Evolutionary conservation across 106 monocot species (phyloP).

Genomic region (Gastrodia elata): DNA sequence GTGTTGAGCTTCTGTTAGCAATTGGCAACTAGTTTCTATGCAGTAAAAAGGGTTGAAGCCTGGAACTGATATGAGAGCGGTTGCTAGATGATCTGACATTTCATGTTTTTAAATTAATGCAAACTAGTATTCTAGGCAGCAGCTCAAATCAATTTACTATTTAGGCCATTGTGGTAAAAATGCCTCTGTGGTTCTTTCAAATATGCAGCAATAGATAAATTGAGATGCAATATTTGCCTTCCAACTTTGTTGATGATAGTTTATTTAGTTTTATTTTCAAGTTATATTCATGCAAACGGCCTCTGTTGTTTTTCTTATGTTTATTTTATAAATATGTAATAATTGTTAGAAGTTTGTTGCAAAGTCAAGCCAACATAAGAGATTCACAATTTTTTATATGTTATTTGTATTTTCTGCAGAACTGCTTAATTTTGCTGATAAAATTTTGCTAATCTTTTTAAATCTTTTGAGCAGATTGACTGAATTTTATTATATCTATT

Average conservation of each 20-base stretch:
- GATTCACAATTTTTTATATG: background rate
- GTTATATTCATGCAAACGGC: background rate
- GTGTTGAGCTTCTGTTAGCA: background rate
- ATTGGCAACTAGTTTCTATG: background rate
- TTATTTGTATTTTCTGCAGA: too few species aligned
- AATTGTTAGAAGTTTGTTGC: background rate
- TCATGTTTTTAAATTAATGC: background rate
- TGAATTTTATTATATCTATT: slow-evolving; percentile 3
- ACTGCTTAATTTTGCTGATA: too few species aligned
- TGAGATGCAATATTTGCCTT: background rate
- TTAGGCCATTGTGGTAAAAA: background rate
- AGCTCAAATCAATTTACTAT: background rate
- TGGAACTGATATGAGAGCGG: background rate
- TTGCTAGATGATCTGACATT: background rate
- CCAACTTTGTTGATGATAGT: background rate
- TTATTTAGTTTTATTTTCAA: background rate
- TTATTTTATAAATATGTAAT: background rate
- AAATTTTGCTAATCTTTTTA: background rate
- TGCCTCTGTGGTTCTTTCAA: background rate
- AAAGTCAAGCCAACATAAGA: background rate
- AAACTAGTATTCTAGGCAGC: background rate
- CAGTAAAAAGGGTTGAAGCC: background rate
- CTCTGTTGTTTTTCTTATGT: background rate
- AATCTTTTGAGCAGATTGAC: background rate
- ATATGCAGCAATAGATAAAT: background rate